Base-by-base conservation (phyloP, 805 yeast species). In the Wickerhamiella hasegawae region DNA sequence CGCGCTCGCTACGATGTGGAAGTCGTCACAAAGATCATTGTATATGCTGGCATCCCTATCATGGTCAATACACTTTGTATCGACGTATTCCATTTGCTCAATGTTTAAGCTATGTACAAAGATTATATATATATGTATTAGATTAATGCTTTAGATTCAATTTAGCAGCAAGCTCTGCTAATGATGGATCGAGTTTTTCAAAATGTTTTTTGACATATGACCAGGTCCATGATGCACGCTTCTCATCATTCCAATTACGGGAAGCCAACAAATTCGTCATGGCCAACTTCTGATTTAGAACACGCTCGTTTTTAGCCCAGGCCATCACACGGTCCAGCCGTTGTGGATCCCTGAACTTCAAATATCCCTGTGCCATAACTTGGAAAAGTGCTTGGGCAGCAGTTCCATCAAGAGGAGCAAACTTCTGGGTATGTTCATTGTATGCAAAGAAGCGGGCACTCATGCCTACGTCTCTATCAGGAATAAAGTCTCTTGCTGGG, bases 1-100 rank as follows among this genome's bases (percentile, higher is more conserved):
- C 52, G 64, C 15, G 51, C 48, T 3, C 65, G 85, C 33, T 75
- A 76, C 45, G 84, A 74, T 38, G 74, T 78, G 21, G 87, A 78
- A 41, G 78, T 82, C 3, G 56, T 81, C 22, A 84, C 90, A 8
- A 66, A 93, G 47, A 59, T 80, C 41, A 56, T 78, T 14, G 79
- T 84, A 1, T 87, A 87, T 56, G 76, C 80, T 1, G 97, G 97
- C 0, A 71, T 87, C 20, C 68, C 90, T 0, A 47, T 63, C 19
- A 55, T 68, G 22, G 76, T 79, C 0, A 54, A 68, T 18, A 30
- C 28, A 21, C 18, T 16, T 5, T 29, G 28, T 3, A 31, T 31
- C 26, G 15, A 29, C n/a, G 21, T 49, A 1, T 51, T 43, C 35
- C 12, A 14, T 11, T 12, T 15, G 11, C 14, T 29, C 20, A 20